Evolutionary conservation across 2,329 filamentous ascomycete genomes (phyloP), one percentile per base, ranked within the genome.

Genomic region (Neophaeococcomyces mojaviensis): DNA sequence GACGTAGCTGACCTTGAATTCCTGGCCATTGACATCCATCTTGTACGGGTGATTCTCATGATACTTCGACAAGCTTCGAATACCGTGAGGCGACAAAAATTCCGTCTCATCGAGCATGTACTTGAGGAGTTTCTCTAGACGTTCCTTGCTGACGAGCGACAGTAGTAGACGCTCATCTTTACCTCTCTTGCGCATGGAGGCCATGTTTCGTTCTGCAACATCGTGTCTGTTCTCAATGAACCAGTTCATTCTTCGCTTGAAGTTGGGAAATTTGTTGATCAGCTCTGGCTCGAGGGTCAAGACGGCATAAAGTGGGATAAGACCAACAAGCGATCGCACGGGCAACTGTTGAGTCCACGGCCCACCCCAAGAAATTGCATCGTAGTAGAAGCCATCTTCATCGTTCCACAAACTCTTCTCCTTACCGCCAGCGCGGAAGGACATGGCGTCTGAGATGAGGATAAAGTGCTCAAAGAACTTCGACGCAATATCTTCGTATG

Each of bases 401-500:
- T 96, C 88, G 60, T 96, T 97, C 90, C 90, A 97, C 6, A 97
- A 71, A 28, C 89, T 94, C 60, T 87, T 80, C 58, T 92, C 86
- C 55, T 79, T 61, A 70, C 82, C 70, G 68, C 82, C 67, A 66
- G 74, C 57, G 69, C 87, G 84, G 75, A 85, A 89, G 0, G 84
- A 88, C 90, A 97, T 96, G 48, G 90, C 92, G 68, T 97, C 92
- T 61, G 88, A 94, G 65, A 97, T 97, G 65, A 96, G 82, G 61
- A 97, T 86, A 68, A 97, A 97, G 61, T 97, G 92, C 70, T 97
- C 92, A 59, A 97, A 97, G 73, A 97, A 97, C 68, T 97, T 97
- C 41, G 88, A 94, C 1, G 90, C 85, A 70, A 97, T 82, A 61
- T 97, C 90, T 71, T 97, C 90, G 64, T 97, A 97, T 47, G 84